Conservation (phyloP, 768 basidiomycete genomes). For the Lentinula sp. region DNA sequence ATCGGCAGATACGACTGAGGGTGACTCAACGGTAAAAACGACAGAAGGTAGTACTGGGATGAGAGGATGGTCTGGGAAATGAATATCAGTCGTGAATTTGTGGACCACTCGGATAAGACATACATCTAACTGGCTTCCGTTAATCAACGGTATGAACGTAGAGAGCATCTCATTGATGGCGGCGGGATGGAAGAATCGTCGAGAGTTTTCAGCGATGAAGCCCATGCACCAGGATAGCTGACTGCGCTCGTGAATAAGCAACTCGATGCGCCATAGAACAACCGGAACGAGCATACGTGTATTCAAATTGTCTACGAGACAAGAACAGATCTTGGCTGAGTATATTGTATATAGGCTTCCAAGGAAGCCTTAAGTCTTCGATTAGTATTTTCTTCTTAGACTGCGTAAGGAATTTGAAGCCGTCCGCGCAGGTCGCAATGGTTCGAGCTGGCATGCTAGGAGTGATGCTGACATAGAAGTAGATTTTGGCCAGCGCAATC, state of each 20-base stretch:
- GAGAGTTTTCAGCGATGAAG: constrained; percentile 57
- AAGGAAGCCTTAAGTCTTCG: constrained; percentile 75
- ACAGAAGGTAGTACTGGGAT: constrained; percentile 79
- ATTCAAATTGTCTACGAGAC: constrained; percentile 69
- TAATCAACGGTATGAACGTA: constrained; percentile 75
- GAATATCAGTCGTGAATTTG: background rate
- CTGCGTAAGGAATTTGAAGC: constrained; percentile 49
- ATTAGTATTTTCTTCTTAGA: constrained; percentile 74
- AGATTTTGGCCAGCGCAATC: constrained; percentile 68
- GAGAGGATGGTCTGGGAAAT: constrained; percentile 58
- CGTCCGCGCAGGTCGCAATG: constrained; percentile 62
- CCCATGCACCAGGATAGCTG: constrained; percentile 78
- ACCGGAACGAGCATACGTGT: constrained; percentile 44
- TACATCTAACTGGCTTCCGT: constrained; percentile 70
- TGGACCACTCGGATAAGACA: constrained; percentile 19
- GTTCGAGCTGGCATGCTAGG: constrained; percentile 72
- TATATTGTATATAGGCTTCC: constrained; percentile 73
- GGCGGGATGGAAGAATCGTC: constrained; percentile 86
- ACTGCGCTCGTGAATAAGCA: constrained; percentile 23
- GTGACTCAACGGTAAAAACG: constrained; percentile 81
- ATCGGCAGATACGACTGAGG: constrained; percentile 80
- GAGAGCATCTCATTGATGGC: constrained; percentile 84
- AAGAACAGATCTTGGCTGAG: constrained; percentile 74
- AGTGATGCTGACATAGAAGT: constrained; percentile 69
- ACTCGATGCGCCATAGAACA: background rate